Evolutionary conservation across 805 yeast genomes (phyloP).

Genomic region (Schwanniomyces vanrijiae): DNA sequence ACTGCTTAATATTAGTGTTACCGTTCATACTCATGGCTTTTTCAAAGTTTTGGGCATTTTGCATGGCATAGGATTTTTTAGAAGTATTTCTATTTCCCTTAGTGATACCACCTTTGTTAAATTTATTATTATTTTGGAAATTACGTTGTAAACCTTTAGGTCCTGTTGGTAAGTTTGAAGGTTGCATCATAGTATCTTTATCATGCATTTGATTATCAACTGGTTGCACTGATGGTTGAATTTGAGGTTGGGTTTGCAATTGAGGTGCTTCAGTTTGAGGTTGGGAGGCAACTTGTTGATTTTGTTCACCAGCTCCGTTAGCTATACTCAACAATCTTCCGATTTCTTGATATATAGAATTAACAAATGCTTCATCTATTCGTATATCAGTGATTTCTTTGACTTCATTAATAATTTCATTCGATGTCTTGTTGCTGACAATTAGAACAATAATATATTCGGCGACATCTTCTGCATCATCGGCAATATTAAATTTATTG

Average conservation of each 20-base stretch:
- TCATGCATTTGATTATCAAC: neutral
- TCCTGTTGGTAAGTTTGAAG: conserved; percentile 6
- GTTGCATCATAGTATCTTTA: neutral
- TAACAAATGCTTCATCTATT: conserved; percentile 57
- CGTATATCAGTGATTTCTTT: conserved; percentile 60
- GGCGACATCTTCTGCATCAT: conserved; percentile 58
- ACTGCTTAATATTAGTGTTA: conserved; percentile 23
- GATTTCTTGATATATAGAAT: conserved; percentile 58
- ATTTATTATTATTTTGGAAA: neutral
- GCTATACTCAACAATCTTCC: conserved; percentile 31
- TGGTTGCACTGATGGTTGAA: conserved; percentile 6
- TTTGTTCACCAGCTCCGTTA: conserved; percentile 8
- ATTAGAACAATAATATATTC: conserved; percentile 73
- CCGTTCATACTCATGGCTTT: conserved; percentile 37
- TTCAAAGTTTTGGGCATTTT: conserved; percentile 41
- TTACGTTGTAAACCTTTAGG: conserved; percentile 5
- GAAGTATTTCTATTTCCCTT: conserved; percentile 17
- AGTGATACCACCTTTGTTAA: conserved; percentile 20
- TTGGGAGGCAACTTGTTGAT: conserved; percentile 7
- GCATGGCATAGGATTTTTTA: conserved; percentile 32
- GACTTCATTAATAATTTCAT: conserved; percentile 61
- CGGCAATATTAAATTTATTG: conserved; percentile 32
- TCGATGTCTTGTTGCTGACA: conserved; percentile 62
- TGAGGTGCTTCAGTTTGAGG: conserved; percentile 7
- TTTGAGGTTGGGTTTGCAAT: conserved; percentile 7